A percentile compares a stretch with the other conserved stretches of the same genome.
These are phyloP conservation scores for Aegilops speltoides DNA, from an alignment of 176 grass and related monocot genomes.

Conservation along the genomic window DNA sequence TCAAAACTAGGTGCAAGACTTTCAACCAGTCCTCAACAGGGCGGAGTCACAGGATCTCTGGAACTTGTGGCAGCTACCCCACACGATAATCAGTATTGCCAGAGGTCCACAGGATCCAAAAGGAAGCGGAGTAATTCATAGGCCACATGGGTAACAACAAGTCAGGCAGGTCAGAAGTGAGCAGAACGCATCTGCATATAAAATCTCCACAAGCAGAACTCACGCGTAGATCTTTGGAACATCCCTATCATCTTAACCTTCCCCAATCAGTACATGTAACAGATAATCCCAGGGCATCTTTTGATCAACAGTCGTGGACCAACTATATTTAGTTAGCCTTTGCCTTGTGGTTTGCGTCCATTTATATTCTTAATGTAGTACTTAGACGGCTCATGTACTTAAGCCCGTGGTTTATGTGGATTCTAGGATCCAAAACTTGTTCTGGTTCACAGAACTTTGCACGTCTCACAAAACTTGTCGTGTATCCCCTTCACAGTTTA, in stretches of 20 bases:
- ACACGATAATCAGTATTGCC: too few species aligned
- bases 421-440: background rate
- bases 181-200: too few species aligned
- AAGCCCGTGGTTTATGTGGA: background rate
- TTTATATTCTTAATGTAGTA: background rate
- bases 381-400: background rate
- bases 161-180: background rate
- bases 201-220: too few species aligned
- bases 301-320: background rate
- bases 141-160: background rate
- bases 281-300: background rate
- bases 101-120: too few species aligned
- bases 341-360: background rate
- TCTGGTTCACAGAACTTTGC: background rate
- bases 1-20: constrained; percentile 34
- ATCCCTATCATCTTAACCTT: too few species aligned
- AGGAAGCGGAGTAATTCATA: background rate
- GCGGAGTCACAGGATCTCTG: background rate
- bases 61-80: too few species aligned
- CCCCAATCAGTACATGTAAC: background rate
- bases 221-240: too few species aligned
- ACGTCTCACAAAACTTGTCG: too few species aligned
- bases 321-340: background rate
- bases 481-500: too few species aligned
- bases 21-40: constrained; percentile 25